Base-by-base conservation (phyloP, 495 filamentous ascomycete species). In the Podospora sp. region DNA sequence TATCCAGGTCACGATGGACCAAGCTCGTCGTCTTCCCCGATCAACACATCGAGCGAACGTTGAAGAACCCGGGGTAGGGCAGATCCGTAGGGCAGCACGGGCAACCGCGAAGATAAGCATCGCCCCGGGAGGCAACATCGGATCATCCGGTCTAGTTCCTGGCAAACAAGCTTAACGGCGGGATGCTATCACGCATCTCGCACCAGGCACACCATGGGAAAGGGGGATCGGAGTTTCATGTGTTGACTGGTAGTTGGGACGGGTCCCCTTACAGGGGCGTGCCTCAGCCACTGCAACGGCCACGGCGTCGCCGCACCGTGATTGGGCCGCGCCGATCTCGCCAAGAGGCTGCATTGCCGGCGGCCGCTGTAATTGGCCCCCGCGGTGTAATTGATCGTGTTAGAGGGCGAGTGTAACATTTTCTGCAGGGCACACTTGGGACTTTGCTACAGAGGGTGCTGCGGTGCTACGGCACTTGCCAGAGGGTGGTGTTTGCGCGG, bases 201-300 rank as follows among this genome's bases (percentile, higher is more conserved):
- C 29, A 3, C 46, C 18, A 63, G 25, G n/a, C n/a, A n/a, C n/a
- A n/a, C n/a, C n/a, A n/a, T n/a, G n/a, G 14, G 6, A 29, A 25
- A 24, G 46, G 29, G 46, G 40, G 33, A 22, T n/a, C 27, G 21
- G 61, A 35, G 59, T 62, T 53, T 33, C 61, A 52, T 29, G 22
- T 26, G 49, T 50, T 63, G 26, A 51, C 50, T 29, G 29, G 29
- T 22, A 33, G n/a, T 16, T 16, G 5, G 2, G 7, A 3, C 25
- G 25, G 49, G 7, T n/a, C 49, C 61, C 61, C 49, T 53, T 22
- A 33, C 61, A 63, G 18, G 61, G 61, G 61, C 14, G 11, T 63
- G 61, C 61, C 61, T 63, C 61, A 63, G 61, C 61, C 61, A 63
- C 40, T 11, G 49, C 22, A 35, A 21, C 49, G 40, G 14, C 56